Evolutionary conservation across 768 basidiomycete species (phyloP), one percentile per base, ranked within the genome.

Genomic region (Termitomyces eurrhizus): DNA sequence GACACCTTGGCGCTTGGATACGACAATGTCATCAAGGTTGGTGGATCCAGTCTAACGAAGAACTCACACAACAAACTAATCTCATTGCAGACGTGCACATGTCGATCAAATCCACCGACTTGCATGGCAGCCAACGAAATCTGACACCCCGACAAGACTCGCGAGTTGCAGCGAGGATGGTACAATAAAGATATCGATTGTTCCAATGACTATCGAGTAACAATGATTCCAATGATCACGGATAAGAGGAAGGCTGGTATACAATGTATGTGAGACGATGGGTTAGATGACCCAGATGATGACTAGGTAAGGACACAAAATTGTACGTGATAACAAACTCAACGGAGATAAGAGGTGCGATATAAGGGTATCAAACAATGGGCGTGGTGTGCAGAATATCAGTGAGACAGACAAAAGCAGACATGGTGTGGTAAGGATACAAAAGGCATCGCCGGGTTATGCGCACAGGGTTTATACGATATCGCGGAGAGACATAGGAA

Each of bases 141-240:
- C 70, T 35, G 67, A 57, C 13, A 66, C 64, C n/a, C 61, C 66
- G 48, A 75, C 73, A 59, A 79, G 85, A 61, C 80, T 98, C 56
- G 95, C 93, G 37, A 93, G 87, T 60, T 93, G 93, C 68, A 92
- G 92, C 73, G 93, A 96, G 77, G 95, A 98, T 80, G 87, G 92
- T 78, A 90, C 90, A 79, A 78, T 95, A 74, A 89, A 86, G 73
- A 80, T 96, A 77, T 76, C 86, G 73, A 78, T 78, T 69, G 77
- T 92, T 76, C 83, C 80, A 66, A 70, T 77, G 68, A 72, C 74
- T 76, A 76, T 73, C 72, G 72, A 78, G 78, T 79, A 76, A 77
- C 75, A 75, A 75, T 68, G 65, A 68, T 73, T 75, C 75, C 75
- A 77, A 74, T 71, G 70, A 71, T 72, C 77, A 76, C 32, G 69